These are phyloP conservation scores for Eucalyptus guilfoylei DNA, from an alignment of 345 rosid genomes.

Conservation along the genomic window DNA sequence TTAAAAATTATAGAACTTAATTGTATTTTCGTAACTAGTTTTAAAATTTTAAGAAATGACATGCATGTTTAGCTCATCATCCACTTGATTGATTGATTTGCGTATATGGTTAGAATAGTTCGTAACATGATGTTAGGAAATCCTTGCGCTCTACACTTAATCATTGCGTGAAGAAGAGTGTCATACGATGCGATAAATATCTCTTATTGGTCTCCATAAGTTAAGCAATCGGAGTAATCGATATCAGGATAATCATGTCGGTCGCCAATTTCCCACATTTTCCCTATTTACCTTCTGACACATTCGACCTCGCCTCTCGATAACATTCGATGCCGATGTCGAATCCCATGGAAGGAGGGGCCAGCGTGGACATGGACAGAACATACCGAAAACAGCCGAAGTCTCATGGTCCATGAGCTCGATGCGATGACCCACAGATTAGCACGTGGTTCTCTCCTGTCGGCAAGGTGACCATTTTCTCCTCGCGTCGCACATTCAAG, in stretches of 20 bases:
- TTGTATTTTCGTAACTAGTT: fast-evolving
- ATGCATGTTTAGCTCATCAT: neutral
- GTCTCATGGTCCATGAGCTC: neutral
- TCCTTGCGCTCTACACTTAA: neutral
- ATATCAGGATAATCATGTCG: neutral
- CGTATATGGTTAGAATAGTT: neutral
- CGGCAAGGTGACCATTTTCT: neutral
- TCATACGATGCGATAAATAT: neutral
- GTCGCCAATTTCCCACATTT: neutral
- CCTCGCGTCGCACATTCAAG: neutral
- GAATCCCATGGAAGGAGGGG: neutral
- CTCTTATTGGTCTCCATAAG: neutral
- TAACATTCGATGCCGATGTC: neutral
- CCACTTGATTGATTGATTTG: neutral
- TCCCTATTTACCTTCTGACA: neutral
- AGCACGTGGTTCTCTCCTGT: neutral
- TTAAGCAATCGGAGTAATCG: neutral
- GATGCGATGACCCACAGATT: neutral
- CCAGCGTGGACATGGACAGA: neutral
- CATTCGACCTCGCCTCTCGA: neutral
- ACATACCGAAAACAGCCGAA: neutral
- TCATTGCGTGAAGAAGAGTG: neutral
- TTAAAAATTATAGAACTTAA: too few species aligned
- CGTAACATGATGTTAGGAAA: neutral
- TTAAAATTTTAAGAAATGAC: neutral